Conservation (phyloP, 352 stramenopile genomes). For the Detonula confervacea region DNA sequence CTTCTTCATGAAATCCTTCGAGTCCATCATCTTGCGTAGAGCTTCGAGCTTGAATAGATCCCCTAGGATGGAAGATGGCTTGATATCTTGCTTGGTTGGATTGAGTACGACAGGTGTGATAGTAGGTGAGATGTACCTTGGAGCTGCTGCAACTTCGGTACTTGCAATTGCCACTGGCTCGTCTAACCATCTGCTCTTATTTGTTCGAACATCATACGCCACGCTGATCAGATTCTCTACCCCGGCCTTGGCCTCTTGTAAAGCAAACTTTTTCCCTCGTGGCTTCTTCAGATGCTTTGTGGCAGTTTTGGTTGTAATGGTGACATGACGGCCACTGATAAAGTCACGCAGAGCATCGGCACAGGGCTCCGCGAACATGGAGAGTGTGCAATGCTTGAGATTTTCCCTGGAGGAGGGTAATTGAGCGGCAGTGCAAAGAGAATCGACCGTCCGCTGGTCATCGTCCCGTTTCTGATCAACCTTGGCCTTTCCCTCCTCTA, state of each 20-base stretch:
- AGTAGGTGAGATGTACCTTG: constrained; percentile 1
- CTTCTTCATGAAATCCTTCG: neutral
- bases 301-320: neutral
- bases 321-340: neutral
- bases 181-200: constrained; percentile 3
- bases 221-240: neutral
- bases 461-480: neutral
- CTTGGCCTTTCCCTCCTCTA: neutral
- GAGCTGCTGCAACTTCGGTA: neutral
- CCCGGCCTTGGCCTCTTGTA: neutral
- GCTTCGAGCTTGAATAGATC: neutral
- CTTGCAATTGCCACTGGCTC: neutral
- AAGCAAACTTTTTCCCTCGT: neutral
- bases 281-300: neutral
- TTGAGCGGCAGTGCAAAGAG: neutral
- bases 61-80: neutral
- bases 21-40: neutral
- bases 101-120: neutral
- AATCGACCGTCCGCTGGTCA: neutral
- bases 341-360: neutral
- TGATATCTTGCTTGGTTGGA: neutral
- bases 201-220: neutral
- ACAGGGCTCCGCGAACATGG: neutral
- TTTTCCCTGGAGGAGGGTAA: neutral
- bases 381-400: neutral